phyloP scores from a whole-genome alignment of 2,329 filamentous ascomycete species.

The Ophiocordyceps robertsii region DNA sequence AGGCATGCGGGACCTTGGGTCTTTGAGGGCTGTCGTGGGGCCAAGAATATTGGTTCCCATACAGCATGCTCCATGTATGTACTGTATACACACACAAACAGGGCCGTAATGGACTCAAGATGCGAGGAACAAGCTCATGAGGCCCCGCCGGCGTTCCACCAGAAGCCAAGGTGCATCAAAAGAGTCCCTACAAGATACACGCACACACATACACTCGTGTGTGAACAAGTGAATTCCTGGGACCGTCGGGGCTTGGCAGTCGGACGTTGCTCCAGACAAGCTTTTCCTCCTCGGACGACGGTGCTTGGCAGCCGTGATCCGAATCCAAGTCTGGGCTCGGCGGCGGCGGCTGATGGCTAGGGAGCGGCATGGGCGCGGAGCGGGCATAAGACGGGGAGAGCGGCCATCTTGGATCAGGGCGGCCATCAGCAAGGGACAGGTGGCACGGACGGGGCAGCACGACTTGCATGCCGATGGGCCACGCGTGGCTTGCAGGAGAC shows the following conservation, averaged over 20 bases:
- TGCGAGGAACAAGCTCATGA: too few relatives aligned
- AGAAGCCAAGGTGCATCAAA: too few relatives aligned
- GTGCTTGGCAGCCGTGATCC: not conserved
- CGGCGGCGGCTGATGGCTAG: not conserved
- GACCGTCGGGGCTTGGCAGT: not conserved
- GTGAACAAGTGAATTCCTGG: not conserved
- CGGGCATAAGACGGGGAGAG: too few relatives aligned
- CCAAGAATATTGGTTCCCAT: too few relatives aligned
- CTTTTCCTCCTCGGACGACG: not conserved
- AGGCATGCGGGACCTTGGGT: too few relatives aligned
- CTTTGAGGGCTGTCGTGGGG: too few relatives aligned
- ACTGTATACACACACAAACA: too few relatives aligned
- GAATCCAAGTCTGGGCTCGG: not conserved
- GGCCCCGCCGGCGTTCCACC: too few relatives aligned
- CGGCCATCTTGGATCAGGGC: not conserved
- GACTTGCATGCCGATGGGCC: not conserved
- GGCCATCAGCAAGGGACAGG: not conserved
- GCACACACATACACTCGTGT: too few relatives aligned
- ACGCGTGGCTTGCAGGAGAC: not conserved
- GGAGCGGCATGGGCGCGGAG: not conserved
- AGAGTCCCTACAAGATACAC: too few relatives aligned
- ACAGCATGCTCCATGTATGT: too few relatives aligned
- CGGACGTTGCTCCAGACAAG: not conserved
- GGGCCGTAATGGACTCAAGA: too few relatives aligned
- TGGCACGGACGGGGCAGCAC: not conserved